These are phyloP conservation scores for Auxenochlorella pyrenoidosa DNA, from an alignment of 139 green algal species.

Conservation along the genomic window DNA sequence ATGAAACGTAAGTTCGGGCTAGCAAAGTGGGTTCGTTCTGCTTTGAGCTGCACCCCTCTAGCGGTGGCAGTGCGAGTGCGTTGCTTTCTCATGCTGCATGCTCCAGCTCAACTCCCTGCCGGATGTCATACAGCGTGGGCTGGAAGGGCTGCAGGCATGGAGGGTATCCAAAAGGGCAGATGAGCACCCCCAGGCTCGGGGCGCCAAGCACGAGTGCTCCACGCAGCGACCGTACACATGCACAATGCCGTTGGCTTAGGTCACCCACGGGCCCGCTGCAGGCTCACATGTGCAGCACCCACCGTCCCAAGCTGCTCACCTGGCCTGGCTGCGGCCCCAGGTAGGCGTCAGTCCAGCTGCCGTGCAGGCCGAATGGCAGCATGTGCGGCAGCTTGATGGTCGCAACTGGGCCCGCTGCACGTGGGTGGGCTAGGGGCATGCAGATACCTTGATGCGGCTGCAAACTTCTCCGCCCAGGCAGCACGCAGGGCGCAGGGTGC, in stretches of 20 bases:
- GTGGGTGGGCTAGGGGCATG: not conserved
- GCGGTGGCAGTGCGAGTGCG: no score
- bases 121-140: constrained; percentile 33
- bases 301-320: not conserved
- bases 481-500: not conserved
- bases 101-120: constrained; percentile 9
- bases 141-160: not conserved
- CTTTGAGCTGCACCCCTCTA: no score
- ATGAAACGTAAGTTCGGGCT: no score
- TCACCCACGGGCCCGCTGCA: not conserved
- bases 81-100: not conserved
- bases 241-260: no score
- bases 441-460: not conserved
- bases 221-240: no score
- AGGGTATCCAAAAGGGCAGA: not conserved
- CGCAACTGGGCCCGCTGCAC: constrained; percentile 27
- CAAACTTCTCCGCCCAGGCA: not conserved
- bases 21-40: no score
- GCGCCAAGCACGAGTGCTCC: no score
- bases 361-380: constrained; percentile 48
- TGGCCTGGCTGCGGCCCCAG: constrained; percentile 15
- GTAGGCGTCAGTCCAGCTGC: constrained; percentile 34
- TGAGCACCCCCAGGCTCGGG: no score
- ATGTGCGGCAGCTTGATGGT: constrained; percentile 43
- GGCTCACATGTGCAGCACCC: not conserved